Percentiles rank a stretch among this genome's conserved stretches.
phyloP scores from a whole-genome alignment of 2,329 filamentous ascomycete species.

The Albophoma yamanashiensis region DNA sequence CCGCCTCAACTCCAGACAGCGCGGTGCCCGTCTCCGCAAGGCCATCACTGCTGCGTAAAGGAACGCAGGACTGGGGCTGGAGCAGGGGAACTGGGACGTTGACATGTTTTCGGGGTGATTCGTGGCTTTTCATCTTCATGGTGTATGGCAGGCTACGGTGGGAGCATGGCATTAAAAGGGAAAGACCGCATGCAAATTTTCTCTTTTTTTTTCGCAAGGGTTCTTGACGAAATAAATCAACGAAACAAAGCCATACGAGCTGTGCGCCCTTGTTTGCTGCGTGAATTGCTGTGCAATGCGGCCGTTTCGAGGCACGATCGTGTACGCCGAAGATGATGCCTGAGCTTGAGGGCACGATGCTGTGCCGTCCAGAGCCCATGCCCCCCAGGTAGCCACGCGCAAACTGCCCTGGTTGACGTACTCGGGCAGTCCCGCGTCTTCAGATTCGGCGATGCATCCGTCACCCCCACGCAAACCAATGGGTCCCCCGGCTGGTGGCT shows the following conservation, averaged over 20 bases:
- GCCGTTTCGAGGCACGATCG: neutral
- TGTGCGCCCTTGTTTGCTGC: neutral
- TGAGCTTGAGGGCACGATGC: neutral
- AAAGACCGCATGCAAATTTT: constrained; percentile 21
- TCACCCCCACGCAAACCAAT: neutral
- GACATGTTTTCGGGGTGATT: constrained; percentile 10
- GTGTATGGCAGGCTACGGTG: constrained; percentile 27
- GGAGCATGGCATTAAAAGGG: constrained; percentile 27
- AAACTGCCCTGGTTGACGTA: neutral
- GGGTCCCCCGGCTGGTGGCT: neutral
- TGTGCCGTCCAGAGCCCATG: neutral
- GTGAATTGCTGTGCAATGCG: neutral
- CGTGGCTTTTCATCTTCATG: constrained; percentile 28
- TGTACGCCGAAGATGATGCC: neutral
- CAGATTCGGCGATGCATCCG: neutral
- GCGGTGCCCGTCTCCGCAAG: constrained; percentile 57
- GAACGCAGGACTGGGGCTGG: constrained; percentile 3
- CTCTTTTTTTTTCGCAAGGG: constrained; percentile 18
- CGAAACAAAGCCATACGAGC: constrained; percentile 4
- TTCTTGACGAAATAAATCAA: constrained; percentile 25
- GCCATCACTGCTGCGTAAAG: constrained; percentile 55
- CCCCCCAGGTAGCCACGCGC: no score
- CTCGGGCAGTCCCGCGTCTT: neutral
- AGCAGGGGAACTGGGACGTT: constrained; percentile 1
- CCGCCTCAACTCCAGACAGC: constrained; percentile 85